These are phyloP conservation scores for Scheffersomyces parashehatae DNA, from an alignment of 1,139 yeast genomes.

Conservation along the genomic window DNA sequence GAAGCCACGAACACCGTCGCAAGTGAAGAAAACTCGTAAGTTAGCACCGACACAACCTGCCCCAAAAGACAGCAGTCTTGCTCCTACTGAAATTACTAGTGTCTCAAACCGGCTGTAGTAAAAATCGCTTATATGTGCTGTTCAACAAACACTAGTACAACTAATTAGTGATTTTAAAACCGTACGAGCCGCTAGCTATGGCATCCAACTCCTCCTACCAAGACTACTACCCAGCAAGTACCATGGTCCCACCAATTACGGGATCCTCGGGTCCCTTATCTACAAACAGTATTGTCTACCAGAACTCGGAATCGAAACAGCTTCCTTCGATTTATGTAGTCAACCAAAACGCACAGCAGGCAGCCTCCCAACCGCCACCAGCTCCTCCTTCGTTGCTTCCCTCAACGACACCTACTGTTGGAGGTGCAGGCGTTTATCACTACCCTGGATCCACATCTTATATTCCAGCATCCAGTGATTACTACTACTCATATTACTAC, in stretches of 20 bases:
- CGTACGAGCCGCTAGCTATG: too few relatives aligned
- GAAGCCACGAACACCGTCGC: too few relatives aligned
- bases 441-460: background rate
- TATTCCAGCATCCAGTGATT: background rate
- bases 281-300: slow-evolving; percentile 3
- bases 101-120: too few relatives aligned
- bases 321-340: slow-evolving; percentile 10
- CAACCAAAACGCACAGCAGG: slow-evolving; percentile 1
- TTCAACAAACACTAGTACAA: too few relatives aligned
- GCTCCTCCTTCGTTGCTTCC: slow-evolving; percentile 4
- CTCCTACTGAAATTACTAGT: too few relatives aligned
- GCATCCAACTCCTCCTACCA: slow-evolving; percentile 4
- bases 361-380: background rate
- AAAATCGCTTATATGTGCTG: too few relatives aligned
- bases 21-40: too few relatives aligned
- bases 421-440: background rate
- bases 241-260: background rate
- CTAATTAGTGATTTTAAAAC: too few relatives aligned
- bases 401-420: background rate
- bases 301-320: slow-evolving; percentile 8
- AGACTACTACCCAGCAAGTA: slow-evolving; percentile 4
- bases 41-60: too few relatives aligned
- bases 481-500: slow-evolving; percentile 8
- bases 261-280: background rate
- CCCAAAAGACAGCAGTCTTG: too few relatives aligned